A percentile compares a stretch with the other conserved stretches of the same genome.
phyloP scores from a whole-genome alignment of 2,329 filamentous ascomycete genomes.

The Dactylellina drechsleri region DNA sequence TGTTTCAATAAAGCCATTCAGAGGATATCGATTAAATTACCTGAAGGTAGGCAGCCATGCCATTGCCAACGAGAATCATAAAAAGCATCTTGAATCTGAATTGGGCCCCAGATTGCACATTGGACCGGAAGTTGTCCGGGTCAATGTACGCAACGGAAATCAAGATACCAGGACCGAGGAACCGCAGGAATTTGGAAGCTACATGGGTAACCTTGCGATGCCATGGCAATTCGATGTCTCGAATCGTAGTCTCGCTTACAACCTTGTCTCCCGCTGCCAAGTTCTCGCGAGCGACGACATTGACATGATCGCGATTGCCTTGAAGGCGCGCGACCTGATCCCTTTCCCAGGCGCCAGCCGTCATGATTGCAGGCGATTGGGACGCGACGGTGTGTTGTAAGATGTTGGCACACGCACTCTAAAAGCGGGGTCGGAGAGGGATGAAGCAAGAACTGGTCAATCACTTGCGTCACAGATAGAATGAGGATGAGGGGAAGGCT shows the following conservation, averaged over 20 bases:
- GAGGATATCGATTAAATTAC: constrained; percentile 5
- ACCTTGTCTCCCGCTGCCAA: constrained; percentile 18
- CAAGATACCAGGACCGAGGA: constrained; percentile 59
- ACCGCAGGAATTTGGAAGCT: constrained; percentile 56
- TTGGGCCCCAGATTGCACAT: constrained; percentile 49
- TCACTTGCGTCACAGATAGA: constrained; percentile 2
- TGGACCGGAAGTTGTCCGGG: constrained; percentile 59
- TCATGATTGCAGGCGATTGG: constrained; percentile 28
- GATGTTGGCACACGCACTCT: constrained; percentile 2
- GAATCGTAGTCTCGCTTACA: constrained; percentile 38
- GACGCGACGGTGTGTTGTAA: constrained; percentile 24
- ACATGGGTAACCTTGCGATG: constrained; percentile 44
- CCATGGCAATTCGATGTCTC: constrained; percentile 50
- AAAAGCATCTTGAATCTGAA: constrained; percentile 54
- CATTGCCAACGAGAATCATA: constrained; percentile 55
- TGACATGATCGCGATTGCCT: constrained; percentile 41
- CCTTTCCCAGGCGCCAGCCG: constrained; percentile 42
- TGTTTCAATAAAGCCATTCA: not conserved
- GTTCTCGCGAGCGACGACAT: constrained; percentile 44
- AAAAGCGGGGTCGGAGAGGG: constrained; percentile 40
- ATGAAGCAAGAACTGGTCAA: constrained; percentile 1
- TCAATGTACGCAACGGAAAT: constrained; percentile 60
- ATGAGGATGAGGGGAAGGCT: constrained; percentile 8
- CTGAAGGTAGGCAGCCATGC: constrained; percentile 52
- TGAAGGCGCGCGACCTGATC: constrained; percentile 50